Percentiles rank a stretch among this genome's conserved stretches.
phyloP scores from a whole-genome alignment of 2,329 filamentous ascomycete genomes.

The Zymoseptoria passerinii region DNA sequence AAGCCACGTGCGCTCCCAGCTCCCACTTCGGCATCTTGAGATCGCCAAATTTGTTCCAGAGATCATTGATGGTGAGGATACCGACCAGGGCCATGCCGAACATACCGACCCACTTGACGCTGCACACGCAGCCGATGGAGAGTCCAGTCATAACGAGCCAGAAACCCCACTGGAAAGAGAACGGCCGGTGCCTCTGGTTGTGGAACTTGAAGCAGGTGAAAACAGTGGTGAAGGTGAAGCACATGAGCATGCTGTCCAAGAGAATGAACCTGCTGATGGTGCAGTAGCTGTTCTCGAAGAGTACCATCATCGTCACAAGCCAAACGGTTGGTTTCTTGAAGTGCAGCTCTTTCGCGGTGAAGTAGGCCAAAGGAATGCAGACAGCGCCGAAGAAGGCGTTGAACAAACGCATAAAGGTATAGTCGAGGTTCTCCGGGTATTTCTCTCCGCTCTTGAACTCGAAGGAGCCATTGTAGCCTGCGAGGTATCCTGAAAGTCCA shows the following conservation, averaged over 20 bases:
- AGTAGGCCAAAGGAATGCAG: constrained; percentile 91
- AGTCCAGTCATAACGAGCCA: constrained; percentile 92
- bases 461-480: constrained; percentile 97
- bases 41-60: constrained; percentile 97
- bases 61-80: constrained; percentile 88
- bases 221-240: constrained; percentile 95
- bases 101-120: constrained; percentile 95
- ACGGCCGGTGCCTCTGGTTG: constrained; percentile 73
- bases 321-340: constrained; percentile 82
- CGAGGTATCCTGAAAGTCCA: constrained; percentile 88
- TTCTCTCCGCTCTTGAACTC: constrained; percentile 98
- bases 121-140: constrained; percentile 96
- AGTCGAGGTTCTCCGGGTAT: constrained; percentile 89
- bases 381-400: constrained; percentile 90
- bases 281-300: constrained; percentile 98
- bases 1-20: constrained; percentile 68
- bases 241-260: constrained; percentile 95
- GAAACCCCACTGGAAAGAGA: constrained; percentile 83
- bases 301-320: constrained; percentile 92
- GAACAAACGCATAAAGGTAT: constrained; percentile 97
- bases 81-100: constrained; percentile 94
- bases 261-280: constrained; percentile 98
- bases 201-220: constrained; percentile 98
- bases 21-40: constrained; percentile 73
- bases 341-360: constrained; percentile 82